Percentiles rank a stretch among this genome's conserved stretches.
These are phyloP conservation scores for Paecilomyces variotii DNA, from an alignment of 2,329 filamentous ascomycete genomes.

Conservation along the genomic window DNA sequence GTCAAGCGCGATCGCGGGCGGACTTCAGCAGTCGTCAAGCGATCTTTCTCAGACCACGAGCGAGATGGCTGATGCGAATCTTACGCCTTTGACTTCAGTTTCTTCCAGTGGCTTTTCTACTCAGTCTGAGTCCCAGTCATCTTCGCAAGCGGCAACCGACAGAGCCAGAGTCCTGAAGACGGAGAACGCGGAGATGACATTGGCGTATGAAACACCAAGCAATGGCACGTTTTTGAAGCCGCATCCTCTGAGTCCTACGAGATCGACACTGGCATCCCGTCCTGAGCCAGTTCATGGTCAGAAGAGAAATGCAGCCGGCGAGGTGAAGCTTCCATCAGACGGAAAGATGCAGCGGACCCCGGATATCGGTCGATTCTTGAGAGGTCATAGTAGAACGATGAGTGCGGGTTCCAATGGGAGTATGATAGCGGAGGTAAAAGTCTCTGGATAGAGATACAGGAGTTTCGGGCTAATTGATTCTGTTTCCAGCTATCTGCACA, in stretches of 20 bases:
- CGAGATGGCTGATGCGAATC: conserved; percentile 5
- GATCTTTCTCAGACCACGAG: conserved; percentile 9
- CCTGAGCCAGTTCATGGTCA: conserved; percentile 34
- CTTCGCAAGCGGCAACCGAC: background rate
- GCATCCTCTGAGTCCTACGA: conserved; percentile 8
- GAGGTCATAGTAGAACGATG: conserved; percentile 61
- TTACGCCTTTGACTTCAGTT: conserved; percentile 8
- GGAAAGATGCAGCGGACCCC: conserved; percentile 14
- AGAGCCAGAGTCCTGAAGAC: background rate
- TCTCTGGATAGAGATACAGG: conserved; percentile 8
- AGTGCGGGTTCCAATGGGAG: conserved; percentile 61
- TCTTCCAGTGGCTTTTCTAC: background rate
- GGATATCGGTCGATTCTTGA: conserved; percentile 22
- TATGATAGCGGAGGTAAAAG: conserved; percentile 66
- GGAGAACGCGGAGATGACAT: background rate
- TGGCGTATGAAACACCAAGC: conserved; percentile 2
- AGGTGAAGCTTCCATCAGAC: conserved; percentile 49
- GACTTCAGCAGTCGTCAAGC: conserved; percentile 7
- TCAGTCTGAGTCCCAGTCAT: background rate
- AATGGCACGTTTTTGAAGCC: conserved; percentile 10
- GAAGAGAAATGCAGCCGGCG: conserved; percentile 71
- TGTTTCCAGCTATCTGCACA: conserved; percentile 61
- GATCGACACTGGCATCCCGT: background rate
- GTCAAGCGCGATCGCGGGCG: conserved; percentile 1
- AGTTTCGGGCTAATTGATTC: conserved; percentile 12